phyloP scores from a whole-genome alignment of 805 yeast genomes.

The Maudiozyma saulgeensis region DNA sequence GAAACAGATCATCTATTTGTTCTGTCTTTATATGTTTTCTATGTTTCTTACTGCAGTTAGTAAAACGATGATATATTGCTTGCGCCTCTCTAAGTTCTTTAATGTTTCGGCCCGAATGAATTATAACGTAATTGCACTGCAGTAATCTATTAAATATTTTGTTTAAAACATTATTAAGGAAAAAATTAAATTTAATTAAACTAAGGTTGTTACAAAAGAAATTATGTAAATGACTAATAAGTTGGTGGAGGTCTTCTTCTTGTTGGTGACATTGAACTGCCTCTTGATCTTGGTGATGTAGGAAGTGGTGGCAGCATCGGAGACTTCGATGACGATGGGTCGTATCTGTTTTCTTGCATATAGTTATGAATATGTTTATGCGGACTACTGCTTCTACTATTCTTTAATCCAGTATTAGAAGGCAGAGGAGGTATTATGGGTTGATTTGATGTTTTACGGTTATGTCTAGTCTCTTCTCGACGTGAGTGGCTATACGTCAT shows the following conservation, averaged over 20 bases:
- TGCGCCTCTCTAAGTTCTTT: background rate
- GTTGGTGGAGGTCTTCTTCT: constrained; percentile 18
- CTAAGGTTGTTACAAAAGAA: too few relatives aligned
- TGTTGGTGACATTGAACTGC: constrained; percentile 11
- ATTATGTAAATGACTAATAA: background rate
- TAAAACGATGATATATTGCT: background rate
- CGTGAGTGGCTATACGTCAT: too few relatives aligned
- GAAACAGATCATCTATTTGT: too few relatives aligned
- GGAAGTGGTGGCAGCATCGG: constrained; percentile 16
- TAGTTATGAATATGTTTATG: background rate
- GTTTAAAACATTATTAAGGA: background rate
- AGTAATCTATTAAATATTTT: too few relatives aligned
- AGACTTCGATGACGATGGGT: background rate
- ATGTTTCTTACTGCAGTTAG: too few relatives aligned
- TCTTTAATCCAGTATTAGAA: background rate
- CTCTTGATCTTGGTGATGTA: constrained; percentile 1
- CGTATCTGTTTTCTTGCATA: background rate
- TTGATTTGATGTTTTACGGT: constrained; percentile 7
- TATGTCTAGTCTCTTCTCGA: background rate
- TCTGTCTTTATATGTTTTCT: too few relatives aligned
- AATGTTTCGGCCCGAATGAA: background rate
- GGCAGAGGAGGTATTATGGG: constrained; percentile 25
- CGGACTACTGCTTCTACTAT: background rate
- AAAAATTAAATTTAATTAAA: too few relatives aligned
- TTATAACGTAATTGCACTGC: too few relatives aligned